Base-by-base conservation (phyloP, 2,329 filamentous ascomycete species). In the Trichoderma arundinaceum region DNA sequence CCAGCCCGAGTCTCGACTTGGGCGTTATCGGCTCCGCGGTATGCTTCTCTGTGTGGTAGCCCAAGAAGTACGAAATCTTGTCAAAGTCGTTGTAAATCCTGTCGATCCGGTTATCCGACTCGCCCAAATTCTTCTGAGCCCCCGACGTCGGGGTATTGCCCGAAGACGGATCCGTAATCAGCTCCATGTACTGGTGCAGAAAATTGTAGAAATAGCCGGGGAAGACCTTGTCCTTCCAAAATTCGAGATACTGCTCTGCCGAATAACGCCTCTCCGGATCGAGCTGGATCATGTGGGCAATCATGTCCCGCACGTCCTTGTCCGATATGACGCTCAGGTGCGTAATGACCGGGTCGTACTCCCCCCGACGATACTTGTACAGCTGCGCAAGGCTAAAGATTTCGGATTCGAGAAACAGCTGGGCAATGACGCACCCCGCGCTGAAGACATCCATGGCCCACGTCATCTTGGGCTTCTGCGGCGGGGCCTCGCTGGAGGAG, bases 381-480 rank as follows among this genome's bases (percentile, higher is more conserved):
- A 99, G 86, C 77, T 98, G 94, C 72, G 92, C 96, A 10, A 99
- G 84, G n/a, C 89, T 96, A 78, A 99, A 98, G n/a, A 98, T 94
- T 8, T 96, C 94, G 0, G 93, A 86, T 78, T 99, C 95, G 6
- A 98, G 86, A 71, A 99, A 97, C 43, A 99, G 84, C 77, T 99
- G 95, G 1, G 95, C 95, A 72, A 99, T 96, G 44, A 98, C 94
- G 75, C 96, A 99, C 7, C 95, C 95, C 22, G 90, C 91, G 77
- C 95, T 98, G 81, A 99, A 99, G 41, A 99, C 90, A 75, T 99
- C 95, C 96, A 99, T 99, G 43, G 95, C 94, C 94, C 94, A 97
- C 4, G 84, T 88, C 73, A 88, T 79, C 80, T 87, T 81, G 75
- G 86, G 76, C 64, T 82, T 78, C 43, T 83, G 85, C 56, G 89